These are phyloP conservation scores for Mucor irregularis DNA, from an alignment of 371 early-diverging fungal species.

Conservation along the genomic window DNA sequence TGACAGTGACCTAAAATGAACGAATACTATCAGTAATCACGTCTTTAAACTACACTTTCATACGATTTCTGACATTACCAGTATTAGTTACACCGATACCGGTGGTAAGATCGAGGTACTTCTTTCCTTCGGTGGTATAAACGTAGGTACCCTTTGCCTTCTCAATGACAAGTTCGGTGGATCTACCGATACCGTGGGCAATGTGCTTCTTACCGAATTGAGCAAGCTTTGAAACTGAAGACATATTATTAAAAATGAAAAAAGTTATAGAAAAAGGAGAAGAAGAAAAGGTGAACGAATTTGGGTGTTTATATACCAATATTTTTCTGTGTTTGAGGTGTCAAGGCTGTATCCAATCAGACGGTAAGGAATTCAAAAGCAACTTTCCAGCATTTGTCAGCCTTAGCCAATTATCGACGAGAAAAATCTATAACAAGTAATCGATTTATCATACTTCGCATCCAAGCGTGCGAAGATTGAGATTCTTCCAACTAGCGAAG, in stretches of 20 bases:
- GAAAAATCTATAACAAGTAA: slow-evolving; percentile 4
- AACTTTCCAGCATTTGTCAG: slow-evolving; percentile 20
- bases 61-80: slow-evolving; percentile 26
- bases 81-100: slow-evolving; percentile 63
- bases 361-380: not conserved
- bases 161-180: slow-evolving; percentile 51
- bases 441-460: slow-evolving; percentile 7
- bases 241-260: slow-evolving; percentile 16
- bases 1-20: slow-evolving; percentile 41
- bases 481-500: not conserved
- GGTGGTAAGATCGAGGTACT: slow-evolving; percentile 57
- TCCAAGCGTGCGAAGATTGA: slow-evolving; percentile 8
- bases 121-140: slow-evolving; percentile 49
- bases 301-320: slow-evolving; percentile 4
- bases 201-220: slow-evolving; percentile 53
- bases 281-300: not conserved
- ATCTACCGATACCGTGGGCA: slow-evolving; percentile 50
- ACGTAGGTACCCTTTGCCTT: slow-evolving; percentile 52
- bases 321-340: not conserved
- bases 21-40: no score
- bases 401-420: slow-evolving; percentile 14
- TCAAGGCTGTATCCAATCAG: slow-evolving; percentile 15
- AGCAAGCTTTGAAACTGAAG: slow-evolving; percentile 35
- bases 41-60: no score
- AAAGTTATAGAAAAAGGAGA: slow-evolving; percentile 4